These are phyloP conservation scores for Wallacemonas sp. DNA, from an alignment of 208 protist species.

Conservation along the genomic window DNA sequence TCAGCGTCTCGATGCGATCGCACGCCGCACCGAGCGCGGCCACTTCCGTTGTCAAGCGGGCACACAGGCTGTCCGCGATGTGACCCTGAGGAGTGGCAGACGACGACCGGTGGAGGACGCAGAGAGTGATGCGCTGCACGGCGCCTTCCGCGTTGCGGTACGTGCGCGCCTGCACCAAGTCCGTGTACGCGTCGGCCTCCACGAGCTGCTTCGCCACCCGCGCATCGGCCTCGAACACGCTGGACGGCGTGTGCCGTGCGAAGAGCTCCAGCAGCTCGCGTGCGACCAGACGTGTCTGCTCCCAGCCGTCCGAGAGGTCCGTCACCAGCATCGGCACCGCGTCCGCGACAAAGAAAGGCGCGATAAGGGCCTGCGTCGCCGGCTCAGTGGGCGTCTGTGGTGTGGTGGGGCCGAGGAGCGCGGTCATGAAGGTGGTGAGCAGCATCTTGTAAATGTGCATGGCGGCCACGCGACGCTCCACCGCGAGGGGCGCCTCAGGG, in stretches of 20 bases:
- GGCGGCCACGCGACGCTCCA: conserved; percentile 68
- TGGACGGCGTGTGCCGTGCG: conserved; percentile 32
- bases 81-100: background rate
- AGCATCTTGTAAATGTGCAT: conserved; percentile 51
- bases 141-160: conserved; percentile 75
- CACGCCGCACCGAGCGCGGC: conserved; percentile 27
- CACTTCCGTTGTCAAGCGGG: conserved; percentile 25
- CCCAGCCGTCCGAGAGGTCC: conserved; percentile 77
- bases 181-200: conserved; percentile 19
- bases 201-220: background rate
- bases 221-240: conserved; percentile 30
- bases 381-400: too few species aligned
- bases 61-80: conserved; percentile 15
- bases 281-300: conserved; percentile 50
- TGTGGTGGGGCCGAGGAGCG: background rate
- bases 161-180: conserved; percentile 42
- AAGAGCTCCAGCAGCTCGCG: conserved; percentile 53
- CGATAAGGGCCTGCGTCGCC: background rate
- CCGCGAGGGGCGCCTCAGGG: conserved; percentile 34
- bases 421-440: conserved; percentile 22
- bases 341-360: conserved; percentile 26
- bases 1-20: conserved; percentile 28
- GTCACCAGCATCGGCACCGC: conserved; percentile 54
- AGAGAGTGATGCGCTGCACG: conserved; percentile 59
- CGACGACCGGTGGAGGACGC: conserved; percentile 15